Percentiles rank a stretch among this genome's conserved stretches.
Evolutionary conservation across 2,329 filamentous ascomycete genomes (phyloP).

Genomic region (Pyrenophora seminiperda): DNA sequence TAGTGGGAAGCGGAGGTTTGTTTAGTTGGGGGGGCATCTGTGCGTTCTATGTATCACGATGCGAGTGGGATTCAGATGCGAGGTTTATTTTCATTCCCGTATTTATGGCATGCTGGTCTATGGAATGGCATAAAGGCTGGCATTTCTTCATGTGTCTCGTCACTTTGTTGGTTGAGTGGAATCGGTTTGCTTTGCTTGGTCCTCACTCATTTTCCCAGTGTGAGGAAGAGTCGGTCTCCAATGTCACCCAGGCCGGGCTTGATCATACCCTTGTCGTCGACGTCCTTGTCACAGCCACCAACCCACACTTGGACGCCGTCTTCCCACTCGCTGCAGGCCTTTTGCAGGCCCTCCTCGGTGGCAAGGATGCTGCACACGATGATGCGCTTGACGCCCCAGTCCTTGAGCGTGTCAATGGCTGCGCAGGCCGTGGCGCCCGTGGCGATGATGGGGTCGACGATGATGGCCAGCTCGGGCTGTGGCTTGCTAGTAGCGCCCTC

Average conservation of each 20-base stretch:
- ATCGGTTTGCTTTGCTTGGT: not conserved
- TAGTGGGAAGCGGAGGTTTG: too few relatives aligned
- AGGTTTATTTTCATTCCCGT: too few relatives aligned
- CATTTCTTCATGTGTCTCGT: too few relatives aligned
- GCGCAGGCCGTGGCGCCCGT: conserved; percentile 89
- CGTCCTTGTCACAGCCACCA: conserved; percentile 74
- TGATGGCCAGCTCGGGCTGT: conserved; percentile 70
- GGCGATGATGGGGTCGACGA: conserved; percentile 91
- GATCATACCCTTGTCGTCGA: conserved; percentile 85
- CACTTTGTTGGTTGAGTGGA: too few relatives aligned
- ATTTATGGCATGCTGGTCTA: too few relatives aligned
- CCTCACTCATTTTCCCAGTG: conserved; percentile 70
- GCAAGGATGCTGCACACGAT: conserved; percentile 77
- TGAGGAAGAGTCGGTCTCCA: conserved; percentile 87
- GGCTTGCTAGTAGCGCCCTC: conserved; percentile 35
- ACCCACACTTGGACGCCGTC: conserved; percentile 81
- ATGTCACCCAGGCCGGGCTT: conserved; percentile 89
- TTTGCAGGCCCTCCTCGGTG: conserved; percentile 70
- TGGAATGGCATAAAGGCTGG: too few relatives aligned
- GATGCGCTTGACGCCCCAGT: conserved; percentile 88
- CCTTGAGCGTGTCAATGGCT: conserved; percentile 83
- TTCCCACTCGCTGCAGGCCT: conserved; percentile 77
- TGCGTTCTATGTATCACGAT: too few relatives aligned
- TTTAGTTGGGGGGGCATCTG: too few relatives aligned
- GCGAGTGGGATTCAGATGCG: too few relatives aligned